Base-by-base conservation (phyloP, 129 eudicot species). In the Pulicaria dysenterica region DNA sequence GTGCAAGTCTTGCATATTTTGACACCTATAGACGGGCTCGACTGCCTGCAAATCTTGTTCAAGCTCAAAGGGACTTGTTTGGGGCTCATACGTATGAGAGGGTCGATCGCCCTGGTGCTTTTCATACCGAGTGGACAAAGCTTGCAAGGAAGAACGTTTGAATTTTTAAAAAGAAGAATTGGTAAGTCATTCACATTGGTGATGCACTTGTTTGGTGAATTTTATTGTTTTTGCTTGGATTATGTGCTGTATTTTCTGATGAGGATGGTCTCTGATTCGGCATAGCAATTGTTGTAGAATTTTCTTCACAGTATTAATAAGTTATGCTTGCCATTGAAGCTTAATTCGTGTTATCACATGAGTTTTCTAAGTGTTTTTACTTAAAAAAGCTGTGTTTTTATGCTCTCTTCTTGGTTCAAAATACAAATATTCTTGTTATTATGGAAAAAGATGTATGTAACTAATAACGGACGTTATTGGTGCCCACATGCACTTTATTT, bases 21-120 rank as follows among this genome's bases (percentile, higher is more conserved):
- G 97, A 87, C 54, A 88, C 95, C 0, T 94, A 94, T 14, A 87
- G 97, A 83, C 88, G 98, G 11, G 91, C 84, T 14, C 81, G 98
- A 66, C 77, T 94, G 67, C 96, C 93, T 46, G 98, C 98, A 0
- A 90, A 94, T 78, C 96, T 94, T 79, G 92, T 94, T 73, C 98
- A 94, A 80, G 98, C 98, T 75, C 98, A 94, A 69, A 94, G 97
- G 87, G 98, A 94, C 74, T 90, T 86, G 78, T 90, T 94, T 73
- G 96, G 96, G 57, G 96, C 98, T 6, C 98, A 93, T 82, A 87
- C 98, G 36, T 89, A 93, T 55, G 95, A 93, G 78, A 82, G 96
- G 72, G 19, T 89, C 69, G 98, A 89, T 80, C 85, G 86, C 4
- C 74, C 80, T 1, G 96, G 96, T 49, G 67, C 96, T 36, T 93